Base-by-base conservation (phyloP, 805 yeast species). In the Cyberlindnera americana region DNA sequence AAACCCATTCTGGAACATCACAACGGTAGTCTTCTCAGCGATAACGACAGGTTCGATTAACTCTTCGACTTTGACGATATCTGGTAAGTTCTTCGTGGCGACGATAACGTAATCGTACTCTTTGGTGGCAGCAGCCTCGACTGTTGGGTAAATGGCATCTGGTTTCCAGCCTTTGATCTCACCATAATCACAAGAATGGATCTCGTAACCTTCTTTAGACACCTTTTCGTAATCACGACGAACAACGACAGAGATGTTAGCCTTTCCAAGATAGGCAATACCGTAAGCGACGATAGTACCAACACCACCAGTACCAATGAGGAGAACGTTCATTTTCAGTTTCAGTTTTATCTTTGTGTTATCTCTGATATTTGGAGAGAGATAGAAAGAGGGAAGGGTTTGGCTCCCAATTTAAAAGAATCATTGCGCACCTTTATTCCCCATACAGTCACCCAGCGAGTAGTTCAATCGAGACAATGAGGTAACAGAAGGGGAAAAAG, bases 231-330 rank as follows among this genome's bases (percentile, higher is more conserved):
- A 83, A 50, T 79, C 83, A 19, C 87, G 73, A 55, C 93, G 71
- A 4, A 81, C 72, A 5, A 82, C 83, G 12, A 77, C 65, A 3
- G 88, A 76, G 11, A 83, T 79, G 18, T 66, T 65, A 9, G 77
- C 68, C 30, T 66, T 59, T 0, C 72, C 75, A 31, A 71, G 66
- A 29, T 59, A 57, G 48, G 67, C 69, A 23, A 87, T 65, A 0
- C 84, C 76, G 35, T 80, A 70, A 0, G 95, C 86, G 3, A 83
- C 80, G 24, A 87, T 75, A 14, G 87, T 72, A 26, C 96, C 96
- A 10, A 87, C 93, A 27, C 95, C 95, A 13, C 95, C 96, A 30
- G 87, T 73, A 10, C 95, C 95, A 28, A 86, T 72, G 10, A 86
- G 65, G 11, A 86, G 65, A 14, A 81, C 78, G 37, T 67, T 60